These are phyloP conservation scores for Monsonia emarginata DNA, from an alignment of 441 rosid species.

Conservation along the genomic window DNA sequence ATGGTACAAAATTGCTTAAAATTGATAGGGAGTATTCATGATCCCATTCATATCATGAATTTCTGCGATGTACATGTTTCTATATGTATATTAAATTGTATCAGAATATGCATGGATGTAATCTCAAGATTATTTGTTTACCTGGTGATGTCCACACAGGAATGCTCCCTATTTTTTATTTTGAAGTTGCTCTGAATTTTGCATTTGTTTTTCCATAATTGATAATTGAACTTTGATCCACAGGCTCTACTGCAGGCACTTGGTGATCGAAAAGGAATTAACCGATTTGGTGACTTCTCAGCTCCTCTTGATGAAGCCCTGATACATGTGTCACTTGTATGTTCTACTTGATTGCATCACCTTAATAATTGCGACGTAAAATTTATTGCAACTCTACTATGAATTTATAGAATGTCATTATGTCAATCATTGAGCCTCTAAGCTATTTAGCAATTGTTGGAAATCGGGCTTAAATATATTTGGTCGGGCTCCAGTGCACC, in stretches of 20 bases:
- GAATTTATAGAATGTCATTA: not conserved
- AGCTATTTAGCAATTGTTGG: no score
- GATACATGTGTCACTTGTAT: constrained; percentile 79
- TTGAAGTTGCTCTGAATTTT: not conserved
- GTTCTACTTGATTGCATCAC: not conserved
- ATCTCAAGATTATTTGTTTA: not conserved
- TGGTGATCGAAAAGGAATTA: constrained; percentile 85
- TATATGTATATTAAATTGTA: not conserved
- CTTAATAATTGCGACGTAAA: not conserved
- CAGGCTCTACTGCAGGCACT: constrained; percentile 81
- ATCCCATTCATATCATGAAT: not conserved
- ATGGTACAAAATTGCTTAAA: not conserved
- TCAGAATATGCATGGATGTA: not conserved
- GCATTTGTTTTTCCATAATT: not conserved
- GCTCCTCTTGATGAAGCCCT: constrained; percentile 93
- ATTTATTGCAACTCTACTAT: not conserved
- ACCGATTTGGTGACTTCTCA: constrained; percentile 80
- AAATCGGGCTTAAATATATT: no score
- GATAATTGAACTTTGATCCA: constrained; percentile 4
- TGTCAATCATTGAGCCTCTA: no score
- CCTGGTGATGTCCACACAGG: not conserved
- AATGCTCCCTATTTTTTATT: not conserved
- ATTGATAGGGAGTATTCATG: not conserved
- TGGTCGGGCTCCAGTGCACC: no score
- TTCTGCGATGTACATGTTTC: no score